Evolutionary conservation across 192 early-diverging fungal species (phyloP).

Genomic region (Coemansia aciculifera): DNA sequence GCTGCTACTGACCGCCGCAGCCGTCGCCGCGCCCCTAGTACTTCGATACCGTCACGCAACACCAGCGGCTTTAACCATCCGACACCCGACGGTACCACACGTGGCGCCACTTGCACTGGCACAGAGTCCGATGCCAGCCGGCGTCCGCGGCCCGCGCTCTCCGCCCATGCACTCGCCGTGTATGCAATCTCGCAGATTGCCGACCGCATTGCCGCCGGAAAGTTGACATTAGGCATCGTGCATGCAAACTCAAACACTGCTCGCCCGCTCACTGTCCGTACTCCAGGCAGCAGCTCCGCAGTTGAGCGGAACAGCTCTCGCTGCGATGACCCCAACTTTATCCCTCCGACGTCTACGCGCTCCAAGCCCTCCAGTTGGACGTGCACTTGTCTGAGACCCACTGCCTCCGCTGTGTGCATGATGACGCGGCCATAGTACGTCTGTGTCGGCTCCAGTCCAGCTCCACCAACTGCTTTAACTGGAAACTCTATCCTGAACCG

Average conservation of each 20-base stretch:
- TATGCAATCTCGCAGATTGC: slow-evolving; percentile 50
- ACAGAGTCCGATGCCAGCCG: slow-evolving; percentile 27
- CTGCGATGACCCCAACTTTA: slow-evolving; percentile 34
- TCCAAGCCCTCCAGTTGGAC: slow-evolving; percentile 54
- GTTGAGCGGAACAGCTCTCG: slow-evolving; percentile 33
- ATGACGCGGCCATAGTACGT: slow-evolving; percentile 44
- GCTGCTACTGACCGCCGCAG: slow-evolving; percentile 43
- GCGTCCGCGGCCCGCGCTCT: slow-evolving; percentile 14
- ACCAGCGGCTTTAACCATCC: slow-evolving; percentile 56
- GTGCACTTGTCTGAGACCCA: slow-evolving; percentile 39
- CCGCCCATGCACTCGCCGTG: slow-evolving; percentile 31
- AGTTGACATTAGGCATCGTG: slow-evolving; percentile 55
- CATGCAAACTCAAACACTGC: slow-evolving; percentile 40
- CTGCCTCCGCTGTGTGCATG: slow-evolving; percentile 34
- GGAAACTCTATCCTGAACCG: slow-evolving; percentile 44
- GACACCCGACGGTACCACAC: slow-evolving; percentile 47
- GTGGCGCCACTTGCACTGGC: slow-evolving; percentile 42
- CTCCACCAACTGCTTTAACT: slow-evolving; percentile 17
- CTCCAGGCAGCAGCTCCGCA: slow-evolving; percentile 37
- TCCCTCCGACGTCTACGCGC: slow-evolving; percentile 37
- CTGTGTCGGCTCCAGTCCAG: slow-evolving; percentile 46
- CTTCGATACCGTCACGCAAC: slow-evolving; percentile 52
- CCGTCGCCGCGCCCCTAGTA: slow-evolving; percentile 31
- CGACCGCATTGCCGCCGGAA: slow-evolving; percentile 50
- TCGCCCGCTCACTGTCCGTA: slow-evolving; percentile 11